phyloP scores from a whole-genome alignment of 2,329 filamentous ascomycete species.

The Capronia epimyces region DNA sequence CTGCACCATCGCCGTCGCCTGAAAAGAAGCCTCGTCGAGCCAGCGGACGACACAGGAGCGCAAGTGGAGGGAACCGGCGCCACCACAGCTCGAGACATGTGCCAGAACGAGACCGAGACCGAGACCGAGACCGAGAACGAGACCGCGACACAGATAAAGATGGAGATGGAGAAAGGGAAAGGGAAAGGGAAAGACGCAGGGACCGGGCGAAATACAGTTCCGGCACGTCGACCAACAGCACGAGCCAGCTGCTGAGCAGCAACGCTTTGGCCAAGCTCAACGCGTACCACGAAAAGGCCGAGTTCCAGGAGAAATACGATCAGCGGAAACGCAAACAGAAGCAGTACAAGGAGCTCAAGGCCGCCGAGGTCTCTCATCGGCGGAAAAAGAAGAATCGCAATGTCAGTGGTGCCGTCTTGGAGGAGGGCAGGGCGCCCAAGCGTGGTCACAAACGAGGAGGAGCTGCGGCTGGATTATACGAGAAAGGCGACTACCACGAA shows the following conservation, averaged over 20 bases:
- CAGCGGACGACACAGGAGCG: background rate
- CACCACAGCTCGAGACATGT: slow-evolving; percentile 21
- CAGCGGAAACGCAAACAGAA: slow-evolving; percentile 37
- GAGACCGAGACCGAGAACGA: slow-evolving; percentile 32
- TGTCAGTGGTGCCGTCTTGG: slow-evolving; percentile 64
- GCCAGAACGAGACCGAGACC: slow-evolving; percentile 22
- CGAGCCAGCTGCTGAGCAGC: slow-evolving; percentile 41
- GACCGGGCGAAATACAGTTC: slow-evolving; percentile 34
- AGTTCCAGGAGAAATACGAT: slow-evolving; percentile 42
- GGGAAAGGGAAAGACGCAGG: slow-evolving; percentile 15
- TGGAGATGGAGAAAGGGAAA: slow-evolving; percentile 18
- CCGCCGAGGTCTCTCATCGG: slow-evolving; percentile 33
- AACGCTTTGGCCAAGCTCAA: slow-evolving; percentile 64
- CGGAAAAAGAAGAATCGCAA: slow-evolving; percentile 53
- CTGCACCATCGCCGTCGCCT: slow-evolving; percentile 21
- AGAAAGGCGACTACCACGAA: slow-evolving; percentile 26
- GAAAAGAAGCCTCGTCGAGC: slow-evolving; percentile 17
- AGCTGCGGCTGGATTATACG: slow-evolving; percentile 40
- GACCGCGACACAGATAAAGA: slow-evolving; percentile 20
- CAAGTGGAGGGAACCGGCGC: slow-evolving; percentile 32
- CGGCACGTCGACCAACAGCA: slow-evolving; percentile 41
- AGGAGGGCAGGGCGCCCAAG: slow-evolving; percentile 57
- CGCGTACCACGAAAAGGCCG: slow-evolving; percentile 54
- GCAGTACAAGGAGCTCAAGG: slow-evolving; percentile 30
- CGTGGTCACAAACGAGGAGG: slow-evolving; percentile 47